Evolutionary conservation across 2,329 filamentous ascomycete genomes (phyloP).

Genomic region (Stagonosporopsis vannaccii): DNA sequence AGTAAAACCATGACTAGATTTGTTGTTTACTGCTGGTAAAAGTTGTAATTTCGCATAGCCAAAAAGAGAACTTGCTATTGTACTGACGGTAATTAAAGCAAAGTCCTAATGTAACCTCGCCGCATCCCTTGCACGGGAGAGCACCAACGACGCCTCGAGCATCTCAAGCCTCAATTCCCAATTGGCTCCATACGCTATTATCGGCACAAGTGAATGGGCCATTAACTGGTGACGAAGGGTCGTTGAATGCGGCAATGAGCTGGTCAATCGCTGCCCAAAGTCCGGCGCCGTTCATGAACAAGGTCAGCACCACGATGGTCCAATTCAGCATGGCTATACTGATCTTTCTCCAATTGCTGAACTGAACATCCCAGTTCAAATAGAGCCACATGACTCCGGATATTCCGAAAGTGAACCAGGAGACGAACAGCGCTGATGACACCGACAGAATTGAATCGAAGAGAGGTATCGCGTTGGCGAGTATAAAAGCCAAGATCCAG

Average conservation of each 20-base stretch:
- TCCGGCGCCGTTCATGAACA: slow-evolving; percentile 8
- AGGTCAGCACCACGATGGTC: slow-evolving; percentile 20
- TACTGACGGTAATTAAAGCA: neutral
- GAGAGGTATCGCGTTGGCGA: slow-evolving; percentile 71
- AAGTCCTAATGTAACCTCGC: neutral
- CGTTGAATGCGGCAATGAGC: slow-evolving; percentile 8
- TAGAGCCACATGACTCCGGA: slow-evolving; percentile 34
- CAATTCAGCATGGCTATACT: slow-evolving; percentile 20
- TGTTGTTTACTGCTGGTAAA: neutral
- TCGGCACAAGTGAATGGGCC: slow-evolving; percentile 9
- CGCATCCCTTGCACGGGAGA: slow-evolving; percentile 2
- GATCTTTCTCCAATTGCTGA: slow-evolving; percentile 28
- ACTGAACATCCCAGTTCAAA: slow-evolving; percentile 50
- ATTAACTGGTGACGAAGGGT: slow-evolving; percentile 5
- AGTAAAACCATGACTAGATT: too few relatives aligned
- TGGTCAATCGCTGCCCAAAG: slow-evolving; percentile 7
- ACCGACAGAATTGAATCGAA: slow-evolving; percentile 70
- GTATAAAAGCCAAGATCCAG: slow-evolving; percentile 70
- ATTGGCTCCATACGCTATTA: slow-evolving; percentile 8
- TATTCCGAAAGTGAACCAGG: slow-evolving; percentile 66
- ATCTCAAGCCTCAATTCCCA: neutral
- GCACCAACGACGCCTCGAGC: neutral
- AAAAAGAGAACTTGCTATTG: neutral
- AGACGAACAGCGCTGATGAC: slow-evolving; percentile 65
- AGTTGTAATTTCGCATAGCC: neutral